A percentile compares a stretch with the other conserved stretches of the same genome.
These are phyloP conservation scores for Gossypium aridum DNA, from an alignment of 441 rosid genomes.

Conservation along the genomic window DNA sequence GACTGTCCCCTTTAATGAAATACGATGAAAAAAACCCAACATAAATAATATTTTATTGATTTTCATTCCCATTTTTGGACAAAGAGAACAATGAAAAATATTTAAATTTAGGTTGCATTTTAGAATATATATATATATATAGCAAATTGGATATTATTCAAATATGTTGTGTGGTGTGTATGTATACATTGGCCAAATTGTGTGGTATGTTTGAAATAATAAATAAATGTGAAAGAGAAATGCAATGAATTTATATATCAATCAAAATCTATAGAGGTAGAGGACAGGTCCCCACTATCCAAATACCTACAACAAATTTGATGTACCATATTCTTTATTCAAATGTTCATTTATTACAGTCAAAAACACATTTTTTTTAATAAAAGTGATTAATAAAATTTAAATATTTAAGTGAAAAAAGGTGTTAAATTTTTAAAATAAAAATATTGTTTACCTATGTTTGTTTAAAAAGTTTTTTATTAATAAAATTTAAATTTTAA, in stretches of 20 bases:
- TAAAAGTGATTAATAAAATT: too few species aligned
- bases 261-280: neutral
- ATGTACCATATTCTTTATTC: neutral
- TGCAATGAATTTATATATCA: too few species aligned
- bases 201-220: too few species aligned
- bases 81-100: neutral
- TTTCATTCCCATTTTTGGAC: neutral
- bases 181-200: too few species aligned
- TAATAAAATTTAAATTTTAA: too few species aligned
- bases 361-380: neutral
- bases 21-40: too few species aligned
- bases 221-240: too few species aligned
- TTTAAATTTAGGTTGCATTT: neutral
- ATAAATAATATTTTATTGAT: neutral
- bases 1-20: too few species aligned
- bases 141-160: neutral
- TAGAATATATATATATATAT: neutral
- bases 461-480: too few species aligned
- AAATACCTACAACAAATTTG: neutral
- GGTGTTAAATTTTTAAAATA: too few species aligned
- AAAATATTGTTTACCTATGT: too few species aligned
- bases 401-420: too few species aligned
- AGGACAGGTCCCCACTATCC: neutral
- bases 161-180: neutral
- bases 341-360: neutral